Percentiles rank a stretch among this genome's conserved stretches.
phyloP scores from a whole-genome alignment of 2,329 filamentous ascomycete species.

The Diaporthe amygdali region DNA sequence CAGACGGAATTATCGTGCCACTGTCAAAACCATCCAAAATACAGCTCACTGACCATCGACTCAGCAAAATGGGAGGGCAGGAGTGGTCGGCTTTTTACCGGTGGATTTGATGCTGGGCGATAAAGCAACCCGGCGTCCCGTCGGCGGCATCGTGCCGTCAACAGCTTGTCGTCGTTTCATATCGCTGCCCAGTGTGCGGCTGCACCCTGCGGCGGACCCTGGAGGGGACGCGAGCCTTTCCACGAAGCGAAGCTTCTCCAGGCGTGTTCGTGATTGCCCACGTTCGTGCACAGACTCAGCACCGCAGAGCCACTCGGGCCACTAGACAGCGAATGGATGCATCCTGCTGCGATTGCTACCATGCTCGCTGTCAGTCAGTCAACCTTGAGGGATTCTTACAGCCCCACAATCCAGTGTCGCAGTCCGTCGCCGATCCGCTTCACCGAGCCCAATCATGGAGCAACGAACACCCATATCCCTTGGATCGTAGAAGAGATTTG shows the following conservation, averaged over 20 bases:
- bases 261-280: background rate
- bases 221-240: background rate
- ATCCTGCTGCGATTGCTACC: background rate
- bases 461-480: background rate
- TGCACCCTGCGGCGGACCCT: background rate
- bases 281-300: background rate
- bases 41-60: background rate
- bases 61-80: background rate
- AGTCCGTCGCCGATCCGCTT: background rate
- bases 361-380: background rate
- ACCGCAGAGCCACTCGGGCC: background rate
- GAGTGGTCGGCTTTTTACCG: background rate
- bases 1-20: background rate
- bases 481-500: background rate
- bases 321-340: background rate
- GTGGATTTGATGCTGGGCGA: background rate
- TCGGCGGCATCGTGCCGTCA: background rate
- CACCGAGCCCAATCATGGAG: background rate
- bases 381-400: background rate
- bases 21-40: background rate
- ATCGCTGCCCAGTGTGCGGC: background rate
- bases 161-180: conserved; percentile 5
- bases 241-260: background rate
- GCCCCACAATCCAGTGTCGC: conserved; percentile 3
- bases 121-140: background rate